Evolutionary conservation across 192 early-diverging fungal species (phyloP), one percentile per base, ranked within the genome.

Genomic region (Coemansia sp.): DNA sequence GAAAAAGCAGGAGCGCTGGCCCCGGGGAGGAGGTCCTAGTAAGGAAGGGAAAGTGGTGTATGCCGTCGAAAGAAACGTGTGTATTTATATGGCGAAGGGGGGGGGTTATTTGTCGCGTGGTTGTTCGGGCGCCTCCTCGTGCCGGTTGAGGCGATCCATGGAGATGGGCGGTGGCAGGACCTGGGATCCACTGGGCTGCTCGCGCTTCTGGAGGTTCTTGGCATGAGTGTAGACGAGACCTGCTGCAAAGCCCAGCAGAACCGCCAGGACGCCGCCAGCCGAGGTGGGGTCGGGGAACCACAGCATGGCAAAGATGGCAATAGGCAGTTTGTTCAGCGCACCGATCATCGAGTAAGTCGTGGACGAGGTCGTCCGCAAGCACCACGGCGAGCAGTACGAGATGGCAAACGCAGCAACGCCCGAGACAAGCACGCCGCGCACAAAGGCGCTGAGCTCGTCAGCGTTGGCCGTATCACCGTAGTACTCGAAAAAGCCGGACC

Each of bases 321-420:
- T 91, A 12, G 96, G 96, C 25, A 99, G 74, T 60, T 99, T 99
- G 73, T 99, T 99, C 35, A 99, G 84, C 9, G 96, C 92, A 9
- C 96, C 96, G 21, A 92, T 92, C 96, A 99, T 99, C n/a, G 82
- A 85, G 61, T 88, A 91, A 0, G 89, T 91, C 19, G 89, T 91
- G 13, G 85, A 85, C 4, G 78, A 82, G 10, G 85, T 77, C 7
- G 65, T 72, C 57, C 78, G 67, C 40, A 79, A 61, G 47, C 75
- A 77, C 78, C 78, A 79, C 3, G 70, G 58, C 53, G 70, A 49
- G 86, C 83, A 59, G 82, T 89, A 98, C 1, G 85, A 88, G 58
- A 98, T 98, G 28, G 79, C 84, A 78, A 98, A 98, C 18, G 89
- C 88, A 1, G 84, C 84, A 9, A 87, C 56, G 21, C 87, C 85